Base-by-base conservation (phyloP, 2,329 filamentous ascomycete genomes). In the Paraphaeosphaeria sporulosa region DNA sequence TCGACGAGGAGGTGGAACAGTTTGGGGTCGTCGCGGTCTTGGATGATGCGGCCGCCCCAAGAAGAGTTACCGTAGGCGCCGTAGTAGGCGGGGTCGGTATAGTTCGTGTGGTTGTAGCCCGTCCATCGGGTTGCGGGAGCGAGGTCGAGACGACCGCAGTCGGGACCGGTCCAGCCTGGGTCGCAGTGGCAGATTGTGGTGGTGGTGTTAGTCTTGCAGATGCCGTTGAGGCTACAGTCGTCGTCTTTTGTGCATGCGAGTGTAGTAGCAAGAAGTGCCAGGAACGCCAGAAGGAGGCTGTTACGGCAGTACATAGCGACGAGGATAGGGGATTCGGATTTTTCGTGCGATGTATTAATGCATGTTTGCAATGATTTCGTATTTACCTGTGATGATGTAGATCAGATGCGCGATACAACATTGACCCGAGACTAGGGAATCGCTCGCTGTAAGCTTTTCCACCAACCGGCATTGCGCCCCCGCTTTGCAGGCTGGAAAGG, bases 1-100 rank as follows among this genome's bases (percentile, higher is more conserved):
- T 81, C 79, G 1, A 77, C 75, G 47, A 84, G 72, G 0, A 85
- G 76, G 54, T 84, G 82, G 52, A 83, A 82, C 0, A 83, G 69
- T 0, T 57, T 55, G 0, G 63, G 62, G 15, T 83, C 73, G 0
- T 65, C 17, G 0, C 71, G 79, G 52, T 84, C 83, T 42, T 80
- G 80, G 0, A 84, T 55, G 36, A 84, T 82, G 13, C 77, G 77
- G 0, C 79, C 80, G 15, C 82, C 81, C 83, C 82, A 84, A 0
- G 82, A 84, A 0, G 82, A 82, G 50, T 80, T 82, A 17, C 78
- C 75, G 17, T 58, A 59, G 13, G 46, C 58, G 27, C 56, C 64
- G 54, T 62, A 64, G 56, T 67, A 60, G 15, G 40, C 55, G 0
- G 67, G 61, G 6, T 57, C 46, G 8, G 57, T 66, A 46, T 53